Evolutionary conservation across 2,329 filamentous ascomycete species (phyloP), one percentile per base, ranked within the genome.

Genomic region (Apiospora koreana): DNA sequence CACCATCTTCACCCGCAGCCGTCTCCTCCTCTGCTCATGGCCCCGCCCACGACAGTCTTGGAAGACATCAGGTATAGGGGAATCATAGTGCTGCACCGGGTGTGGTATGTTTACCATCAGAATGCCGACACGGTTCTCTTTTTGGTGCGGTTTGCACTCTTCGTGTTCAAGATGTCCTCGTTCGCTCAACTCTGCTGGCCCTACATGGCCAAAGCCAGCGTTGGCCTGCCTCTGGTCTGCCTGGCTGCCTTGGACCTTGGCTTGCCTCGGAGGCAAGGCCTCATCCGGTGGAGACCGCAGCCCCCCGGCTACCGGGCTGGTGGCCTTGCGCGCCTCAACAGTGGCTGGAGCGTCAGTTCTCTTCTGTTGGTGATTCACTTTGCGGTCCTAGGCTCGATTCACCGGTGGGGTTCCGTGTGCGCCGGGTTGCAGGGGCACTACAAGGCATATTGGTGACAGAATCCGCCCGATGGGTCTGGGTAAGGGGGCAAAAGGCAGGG

Each of bases 161-260:
- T 97, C 75, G 78, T 92, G 7, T 74, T 87, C 67, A 97, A 97
- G 79, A 81, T 94, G 10, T 81, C 86, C 16, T 89, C 89, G 0
- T 81, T 96, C 12, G 85, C 87, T 2, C 85, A 87, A 65, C 88
- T 91, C 0, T 97, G 94, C 79, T 89, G 89, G 78, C 94, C 94
- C 0, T 90, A 91, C 70, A 89, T 90, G 58, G 85, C 89, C n/a
- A 91, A 87, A 62, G 83, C 89, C 8, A 87, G 87, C 79, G 81
- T 94, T 5, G 85, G 89, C 5, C 90, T 92, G 74, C 89, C 92
- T 3, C 82, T 97, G 1, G 81, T 97, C 5, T 80, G 87, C 3
- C 79, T 95, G 9, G 94, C 93, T 10, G 89, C 87, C 1, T 75
- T 94, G 16, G 93, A 95, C 70, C 78, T 91, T n/a, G 85, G 82